These are phyloP conservation scores for Sindora glabra DNA, from an alignment of 306 rosid genomes.

Conservation along the genomic window DNA sequence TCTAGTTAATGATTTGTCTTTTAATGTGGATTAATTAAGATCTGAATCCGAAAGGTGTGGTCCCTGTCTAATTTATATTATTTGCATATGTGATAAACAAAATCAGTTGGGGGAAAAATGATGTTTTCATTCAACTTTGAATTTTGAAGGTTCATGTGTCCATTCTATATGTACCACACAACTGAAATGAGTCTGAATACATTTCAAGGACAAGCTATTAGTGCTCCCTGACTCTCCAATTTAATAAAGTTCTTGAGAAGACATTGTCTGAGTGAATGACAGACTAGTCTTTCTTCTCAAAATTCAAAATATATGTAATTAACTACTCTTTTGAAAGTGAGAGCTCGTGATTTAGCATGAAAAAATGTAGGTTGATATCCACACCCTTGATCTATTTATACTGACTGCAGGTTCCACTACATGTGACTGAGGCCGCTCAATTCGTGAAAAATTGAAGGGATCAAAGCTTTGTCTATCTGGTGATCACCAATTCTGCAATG, in stretches of 20 bases:
- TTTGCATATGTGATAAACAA: background rate
- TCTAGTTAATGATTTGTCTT: background rate
- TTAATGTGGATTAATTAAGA: background rate
- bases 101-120: background rate
- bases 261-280: background rate
- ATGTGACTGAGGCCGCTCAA: slow-evolving; percentile 43
- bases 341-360: background rate
- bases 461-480: slow-evolving; percentile 55
- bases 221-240: background rate
- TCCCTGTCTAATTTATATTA: background rate
- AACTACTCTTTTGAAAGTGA: background rate
- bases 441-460: slow-evolving; percentile 40
- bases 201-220: background rate
- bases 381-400: slow-evolving; percentile 17
- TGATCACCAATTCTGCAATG: slow-evolving; percentile 64
- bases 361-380: background rate
- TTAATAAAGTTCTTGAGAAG: background rate
- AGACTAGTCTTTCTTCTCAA: background rate
- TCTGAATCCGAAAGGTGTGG: background rate
- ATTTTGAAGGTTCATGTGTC: background rate
- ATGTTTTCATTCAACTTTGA: background rate
- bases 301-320: background rate
- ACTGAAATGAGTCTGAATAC: background rate
- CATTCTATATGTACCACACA: background rate
- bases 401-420: slow-evolving; percentile 50